Evolutionary conservation across 306 rosid species (phyloP), one percentile per base, ranked within the genome.

Genomic region (Quercus alba): DNA sequence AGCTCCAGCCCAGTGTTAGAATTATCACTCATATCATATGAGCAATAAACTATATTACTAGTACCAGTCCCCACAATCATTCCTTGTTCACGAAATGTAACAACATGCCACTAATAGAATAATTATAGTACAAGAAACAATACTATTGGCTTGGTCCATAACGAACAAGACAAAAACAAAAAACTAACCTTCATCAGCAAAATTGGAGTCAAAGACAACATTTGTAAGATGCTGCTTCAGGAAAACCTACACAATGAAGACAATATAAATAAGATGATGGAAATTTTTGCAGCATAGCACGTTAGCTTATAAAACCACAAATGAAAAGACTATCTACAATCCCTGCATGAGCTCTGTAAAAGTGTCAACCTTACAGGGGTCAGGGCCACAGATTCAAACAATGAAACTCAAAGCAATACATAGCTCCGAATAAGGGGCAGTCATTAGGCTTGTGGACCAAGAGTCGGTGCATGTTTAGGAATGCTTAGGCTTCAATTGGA

Each of bases 171-270:
- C 55, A 77, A 64, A 76, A 66, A 63, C 20, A 46, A 19, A 57
- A 64, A 69, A 85, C 90, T 51, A 31, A 93, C 99, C 97, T 86
- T 90, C 87, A 70, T 35, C 62, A 56, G 25, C 20, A 78, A 91
- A 94, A 79, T 81, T 83, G 46, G 90, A 81, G 76, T 93, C 93
- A 28, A 94, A 82, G 82, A 87, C 82, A 71, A 78, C 93, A 17
- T 85, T 87, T 70, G 85, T 72, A 56, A 94, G 79, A 82, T 84
- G 99, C 77, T 94, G 99, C 90, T 93, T 93, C 75, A 94, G 88
- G 79, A 87, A 93, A 80, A 93, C 95, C 99, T 94, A 90, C 85
- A 85, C 74, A 13, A 78, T 57, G 41, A 86, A 72, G 79, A 81
- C 18, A 54, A 52, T 56, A 23, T 64, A 73, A 49, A 75, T 44